Conservation (phyloP, 257 asterid species). For the Primulina eburnea region DNA sequence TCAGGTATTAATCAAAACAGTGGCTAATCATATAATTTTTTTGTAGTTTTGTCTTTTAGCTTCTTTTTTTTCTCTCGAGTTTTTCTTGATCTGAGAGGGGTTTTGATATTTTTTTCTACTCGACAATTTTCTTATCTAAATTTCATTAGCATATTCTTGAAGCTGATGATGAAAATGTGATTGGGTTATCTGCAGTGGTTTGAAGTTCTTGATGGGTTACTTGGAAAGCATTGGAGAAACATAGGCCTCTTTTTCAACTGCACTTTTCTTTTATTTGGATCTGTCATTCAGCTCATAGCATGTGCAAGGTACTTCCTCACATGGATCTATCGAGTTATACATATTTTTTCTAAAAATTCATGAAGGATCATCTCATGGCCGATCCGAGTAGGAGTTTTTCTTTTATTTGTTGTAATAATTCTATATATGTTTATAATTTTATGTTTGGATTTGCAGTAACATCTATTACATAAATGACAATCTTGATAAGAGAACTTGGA, state of each 20-base stretch:
- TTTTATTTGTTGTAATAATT: background rate
- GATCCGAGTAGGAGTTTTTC: no score
- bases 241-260: conserved; percentile 86
- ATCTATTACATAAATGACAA: conserved; percentile 80
- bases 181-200: conserved; percentile 61
- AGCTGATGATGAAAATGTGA: background rate
- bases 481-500: conserved; percentile 90
- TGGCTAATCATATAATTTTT: background rate
- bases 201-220: conserved; percentile 89
- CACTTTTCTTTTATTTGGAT: conserved; percentile 90
- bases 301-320: conserved; percentile 65
- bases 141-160: background rate
- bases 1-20: conserved; percentile 44
- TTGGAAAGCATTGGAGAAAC: conserved; percentile 89
- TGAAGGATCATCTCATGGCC: no score
- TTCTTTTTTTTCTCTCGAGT: background rate
- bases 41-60: background rate
- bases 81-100: background rate
- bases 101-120: background rate
- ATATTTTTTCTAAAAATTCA: background rate
- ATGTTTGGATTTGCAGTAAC: conserved; percentile 48
- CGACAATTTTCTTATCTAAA: background rate
- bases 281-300: conserved; percentile 93
- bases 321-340: background rate
- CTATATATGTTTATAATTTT: background rate